These are phyloP conservation scores for Trametes pubescens DNA, from an alignment of 1,284 basidiomycete genomes.

Conservation along the genomic window DNA sequence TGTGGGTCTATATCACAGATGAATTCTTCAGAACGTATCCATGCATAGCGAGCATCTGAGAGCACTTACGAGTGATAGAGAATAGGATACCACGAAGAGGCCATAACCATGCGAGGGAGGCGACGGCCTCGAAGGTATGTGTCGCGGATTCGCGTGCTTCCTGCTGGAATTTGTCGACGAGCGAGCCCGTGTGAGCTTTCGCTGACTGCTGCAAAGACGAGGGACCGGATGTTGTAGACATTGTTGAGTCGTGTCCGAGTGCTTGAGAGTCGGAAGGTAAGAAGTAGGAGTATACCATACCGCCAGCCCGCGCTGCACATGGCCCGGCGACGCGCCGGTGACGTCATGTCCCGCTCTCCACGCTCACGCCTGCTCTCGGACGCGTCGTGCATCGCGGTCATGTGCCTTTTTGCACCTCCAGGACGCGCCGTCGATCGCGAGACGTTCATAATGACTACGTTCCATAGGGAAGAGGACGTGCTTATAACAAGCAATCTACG, in stretches of 20 bases:
- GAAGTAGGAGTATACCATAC: no score
- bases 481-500: no score
- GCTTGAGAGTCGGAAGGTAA: neutral
- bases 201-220: conserved; percentile 42
- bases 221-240: neutral
- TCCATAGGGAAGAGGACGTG: no score
- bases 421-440: neutral
- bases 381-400: conserved; percentile 16
- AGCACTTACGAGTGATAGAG: conserved; percentile 37
- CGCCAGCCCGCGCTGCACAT: neutral
- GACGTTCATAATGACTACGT: no score
- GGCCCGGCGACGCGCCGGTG: neutral
- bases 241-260: neutral
- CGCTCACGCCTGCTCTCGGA: neutral
- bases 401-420: neutral
- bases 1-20: conserved; percentile 37
- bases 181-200: conserved; percentile 28
- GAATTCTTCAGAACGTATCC: neutral
- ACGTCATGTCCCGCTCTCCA: conserved; percentile 6
- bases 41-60: neutral
- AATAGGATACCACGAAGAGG: conserved; percentile 41
- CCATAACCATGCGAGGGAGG: conserved; percentile 45
- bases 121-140: conserved; percentile 32
- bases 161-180: conserved; percentile 22
- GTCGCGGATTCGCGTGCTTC: conserved; percentile 33